Base-by-base conservation (phyloP, 257 asterid genomes). In the Schizonepeta tenuifolia region DNA sequence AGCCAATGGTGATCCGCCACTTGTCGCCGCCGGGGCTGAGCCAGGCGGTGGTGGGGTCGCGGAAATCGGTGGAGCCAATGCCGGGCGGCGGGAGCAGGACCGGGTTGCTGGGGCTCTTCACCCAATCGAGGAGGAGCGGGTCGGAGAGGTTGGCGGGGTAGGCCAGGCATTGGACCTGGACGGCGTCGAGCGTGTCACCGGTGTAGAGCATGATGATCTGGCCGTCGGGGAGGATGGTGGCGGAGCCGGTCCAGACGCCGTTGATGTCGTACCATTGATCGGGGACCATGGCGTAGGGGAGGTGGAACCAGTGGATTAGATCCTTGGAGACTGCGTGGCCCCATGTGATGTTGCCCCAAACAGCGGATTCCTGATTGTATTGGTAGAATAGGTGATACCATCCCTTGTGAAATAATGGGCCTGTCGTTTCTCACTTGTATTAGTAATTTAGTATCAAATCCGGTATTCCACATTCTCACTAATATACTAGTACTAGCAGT, bases 41-140 rank as follows among this genome's bases (percentile, higher is more conserved):
- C 97, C 96, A 92, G 1, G 96, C 97, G 6, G 97, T 89, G 1
- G 96, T 88, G 6, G 97, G 96, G 80, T 92, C 97, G 71, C 97
- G 57, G 18, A 92, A 92, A 64, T 92, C 96, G 73, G 60, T 83
- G 3, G 10, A 0, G 2, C 89, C 96, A 10, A 92, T 86, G 0
- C 96, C 96, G 4, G 90, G 96, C 0, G 97, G 97, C 2, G 97
- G 97, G 69, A 84, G 77, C 70, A 92, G 17, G 6, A 92, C 88
- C 57, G 97, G 96, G 58, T 92, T 92, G 2, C 43, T 78, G 28
- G 80, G 66, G 77, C 85, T 82, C 85, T 89, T 89, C 75, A 82
- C 88, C 97, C 97, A 92, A 0, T 88, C 75, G 1, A 86, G 49
- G 46, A 92, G 92, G 67, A 92, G 90, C 1, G 96, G 97, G 65